Percentiles rank a stretch among this genome's conserved stretches.
phyloP scores from a whole-genome alignment of 73 alveolate species.

The Blepharisma japonicum region DNA sequence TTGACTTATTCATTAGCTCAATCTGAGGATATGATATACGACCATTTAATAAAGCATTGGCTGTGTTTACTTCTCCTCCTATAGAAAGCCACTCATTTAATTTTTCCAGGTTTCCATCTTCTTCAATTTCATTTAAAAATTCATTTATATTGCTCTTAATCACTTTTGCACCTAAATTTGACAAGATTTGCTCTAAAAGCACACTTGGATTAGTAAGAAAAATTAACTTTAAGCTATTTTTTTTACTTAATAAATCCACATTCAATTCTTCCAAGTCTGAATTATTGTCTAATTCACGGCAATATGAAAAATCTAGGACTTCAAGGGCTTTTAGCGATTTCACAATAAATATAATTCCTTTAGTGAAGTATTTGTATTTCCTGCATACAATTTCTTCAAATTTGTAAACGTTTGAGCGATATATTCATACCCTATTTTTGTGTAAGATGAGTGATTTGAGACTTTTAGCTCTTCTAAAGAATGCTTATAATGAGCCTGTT shows the following conservation, averaged over 20 bases:
- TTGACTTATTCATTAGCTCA: neutral
- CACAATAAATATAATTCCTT: neutral
- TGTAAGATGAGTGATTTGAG: neutral
- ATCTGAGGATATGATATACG: neutral
- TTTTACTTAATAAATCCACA: neutral
- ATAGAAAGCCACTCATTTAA: neutral
- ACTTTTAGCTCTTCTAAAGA: neutral
- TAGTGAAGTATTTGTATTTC: neutral
- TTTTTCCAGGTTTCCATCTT: neutral
- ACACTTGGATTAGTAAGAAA: neutral
- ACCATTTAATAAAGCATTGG: neutral
- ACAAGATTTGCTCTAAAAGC: neutral
- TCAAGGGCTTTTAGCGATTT: neutral
- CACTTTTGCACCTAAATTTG: neutral
- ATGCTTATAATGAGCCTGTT: too few relatives aligned
- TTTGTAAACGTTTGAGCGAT: neutral
- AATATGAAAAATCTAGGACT: neutral
- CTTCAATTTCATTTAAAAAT: neutral
- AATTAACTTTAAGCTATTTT: neutral
- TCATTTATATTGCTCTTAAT: neutral
- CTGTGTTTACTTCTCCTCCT: neutral
- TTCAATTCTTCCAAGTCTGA: neutral
- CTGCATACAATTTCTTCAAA: constrained; percentile 2
- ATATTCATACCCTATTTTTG: neutral
- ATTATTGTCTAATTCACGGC: neutral